These are phyloP conservation scores for Piper longum DNA, from an alignment of 164 flowering plant genomes.

Conservation along the genomic window DNA sequence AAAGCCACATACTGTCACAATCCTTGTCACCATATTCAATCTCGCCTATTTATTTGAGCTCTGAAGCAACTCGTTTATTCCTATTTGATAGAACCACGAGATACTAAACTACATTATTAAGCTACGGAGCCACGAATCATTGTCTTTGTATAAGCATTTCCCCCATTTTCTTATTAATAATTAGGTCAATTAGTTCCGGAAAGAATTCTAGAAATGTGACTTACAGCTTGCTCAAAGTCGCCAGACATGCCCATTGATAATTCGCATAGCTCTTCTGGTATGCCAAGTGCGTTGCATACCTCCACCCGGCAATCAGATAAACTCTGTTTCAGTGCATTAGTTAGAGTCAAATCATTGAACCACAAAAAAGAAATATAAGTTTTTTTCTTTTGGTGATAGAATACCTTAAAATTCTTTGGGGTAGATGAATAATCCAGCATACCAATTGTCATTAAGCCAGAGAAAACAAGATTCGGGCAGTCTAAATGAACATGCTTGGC, in stretches of 20 bases:
- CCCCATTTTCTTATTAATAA: too few species aligned
- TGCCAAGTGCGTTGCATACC: constrained; percentile 71
- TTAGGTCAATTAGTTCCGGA: neutral
- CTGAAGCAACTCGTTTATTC: neutral
- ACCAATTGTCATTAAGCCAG: constrained; percentile 94
- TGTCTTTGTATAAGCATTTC: too few species aligned
- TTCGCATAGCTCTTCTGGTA: constrained; percentile 66
- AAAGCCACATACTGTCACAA: neutral
- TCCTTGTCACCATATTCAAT: neutral
- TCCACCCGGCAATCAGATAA: constrained; percentile 62
- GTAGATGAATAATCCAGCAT: constrained; percentile 88
- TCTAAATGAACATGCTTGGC: constrained; percentile 48
- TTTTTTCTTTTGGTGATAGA: neutral
- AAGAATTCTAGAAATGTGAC: constrained; percentile 3
- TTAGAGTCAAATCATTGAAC: neutral
- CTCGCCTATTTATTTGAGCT: neutral
- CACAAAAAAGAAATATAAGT: neutral
- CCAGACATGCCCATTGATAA: constrained; percentile 98
- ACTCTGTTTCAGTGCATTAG: constrained; percentile 21
- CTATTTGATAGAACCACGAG: too few species aligned
- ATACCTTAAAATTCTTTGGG: constrained; percentile 87
- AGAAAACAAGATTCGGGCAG: constrained; percentile 75
- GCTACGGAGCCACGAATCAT: too few species aligned
- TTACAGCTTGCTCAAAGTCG: constrained; percentile 92
- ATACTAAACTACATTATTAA: too few species aligned